Percentiles rank a stretch among this genome's conserved stretches.
These are phyloP conservation scores for Phytophthora lateralis DNA, from an alignment of 352 stramenopile genomes.

Conservation along the genomic window DNA sequence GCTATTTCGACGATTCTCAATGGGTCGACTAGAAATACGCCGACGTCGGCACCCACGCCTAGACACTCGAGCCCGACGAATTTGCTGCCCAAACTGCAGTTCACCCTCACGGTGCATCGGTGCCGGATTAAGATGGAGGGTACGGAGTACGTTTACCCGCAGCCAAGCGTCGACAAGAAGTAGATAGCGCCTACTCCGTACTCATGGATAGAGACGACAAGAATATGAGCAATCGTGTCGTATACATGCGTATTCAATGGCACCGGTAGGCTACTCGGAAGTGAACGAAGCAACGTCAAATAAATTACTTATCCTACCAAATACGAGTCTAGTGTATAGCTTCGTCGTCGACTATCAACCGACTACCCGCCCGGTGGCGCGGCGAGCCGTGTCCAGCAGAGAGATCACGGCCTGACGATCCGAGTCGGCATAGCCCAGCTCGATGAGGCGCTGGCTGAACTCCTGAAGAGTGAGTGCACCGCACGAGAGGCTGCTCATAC, in stretches of 20 bases:
- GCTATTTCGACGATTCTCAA: conserved; percentile 86
- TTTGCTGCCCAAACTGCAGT: conserved; percentile 77
- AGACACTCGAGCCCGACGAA: conserved; percentile 51
- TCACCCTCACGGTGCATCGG: conserved; percentile 79
- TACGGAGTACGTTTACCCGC: conserved; percentile 69
- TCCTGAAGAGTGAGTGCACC: conserved; percentile 59
- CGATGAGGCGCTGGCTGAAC: conserved; percentile 60
- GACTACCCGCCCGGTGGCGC: conserved; percentile 25
- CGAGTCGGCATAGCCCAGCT: conserved; percentile 63
- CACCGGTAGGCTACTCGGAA: conserved; percentile 10
- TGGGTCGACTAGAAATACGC: conserved; percentile 42
- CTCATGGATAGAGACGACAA: conserved; percentile 12
- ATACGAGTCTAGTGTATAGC: conserved; percentile 31
- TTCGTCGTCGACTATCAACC: conserved; percentile 17
- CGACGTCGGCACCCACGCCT: conserved; percentile 41
- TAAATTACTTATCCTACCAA: conserved; percentile 51
- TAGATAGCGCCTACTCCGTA: conserved; percentile 14
- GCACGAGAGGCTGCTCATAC: conserved; percentile 75
- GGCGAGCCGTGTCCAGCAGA: conserved; percentile 58
- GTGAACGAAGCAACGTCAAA: conserved; percentile 36
- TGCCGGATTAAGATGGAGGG: conserved; percentile 84
- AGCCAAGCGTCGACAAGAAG: conserved; percentile 27
- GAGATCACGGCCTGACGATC: conserved; percentile 64
- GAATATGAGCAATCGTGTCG: conserved; percentile 9
- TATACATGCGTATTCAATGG: conserved; percentile 2